phyloP scores from a whole-genome alignment of 805 yeast genomes.

The Candida nitratophila region DNA sequence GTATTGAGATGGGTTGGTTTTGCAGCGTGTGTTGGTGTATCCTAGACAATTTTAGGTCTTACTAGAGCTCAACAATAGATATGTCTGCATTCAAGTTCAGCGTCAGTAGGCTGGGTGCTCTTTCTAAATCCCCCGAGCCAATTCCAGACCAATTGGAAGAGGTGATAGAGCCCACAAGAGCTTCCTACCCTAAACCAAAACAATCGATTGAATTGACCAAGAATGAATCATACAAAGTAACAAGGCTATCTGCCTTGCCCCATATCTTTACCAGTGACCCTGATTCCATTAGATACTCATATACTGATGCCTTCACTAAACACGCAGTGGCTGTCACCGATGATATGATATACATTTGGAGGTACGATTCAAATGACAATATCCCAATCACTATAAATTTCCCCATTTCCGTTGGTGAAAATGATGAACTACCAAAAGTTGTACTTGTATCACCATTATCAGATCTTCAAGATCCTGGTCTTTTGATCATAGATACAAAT shows the following conservation, averaged over 20 bases:
- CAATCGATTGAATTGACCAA: slow-evolving; percentile 41
- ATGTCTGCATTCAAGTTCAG: slow-evolving; percentile 14
- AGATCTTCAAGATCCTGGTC: slow-evolving; percentile 54
- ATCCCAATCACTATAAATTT: slow-evolving; percentile 52
- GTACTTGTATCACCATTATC: slow-evolving; percentile 48
- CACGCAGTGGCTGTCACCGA: slow-evolving; percentile 32
- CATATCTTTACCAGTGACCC: slow-evolving; percentile 21
- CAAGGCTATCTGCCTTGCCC: slow-evolving; percentile 52
- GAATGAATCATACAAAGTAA: slow-evolving; percentile 50
- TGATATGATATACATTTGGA: slow-evolving; percentile 60
- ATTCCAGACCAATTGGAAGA: background rate
- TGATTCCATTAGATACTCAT: slow-evolving; percentile 13
- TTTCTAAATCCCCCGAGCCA: background rate
- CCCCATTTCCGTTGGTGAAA: slow-evolving; percentile 26
- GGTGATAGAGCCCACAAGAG: background rate
- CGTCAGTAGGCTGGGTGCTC: slow-evolving; percentile 11
- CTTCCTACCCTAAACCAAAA: background rate
- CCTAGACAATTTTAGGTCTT: no score
- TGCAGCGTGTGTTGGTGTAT: no score
- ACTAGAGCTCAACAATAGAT: no score
- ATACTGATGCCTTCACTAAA: slow-evolving; percentile 19
- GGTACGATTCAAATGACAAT: slow-evolving; percentile 53
- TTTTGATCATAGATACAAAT: slow-evolving; percentile 54
- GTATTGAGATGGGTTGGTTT: background rate
- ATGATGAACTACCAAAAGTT: slow-evolving; percentile 41